phyloP scores from a whole-genome alignment of 2,329 filamentous ascomycete genomes.

The Trichoderma lentiforme region DNA sequence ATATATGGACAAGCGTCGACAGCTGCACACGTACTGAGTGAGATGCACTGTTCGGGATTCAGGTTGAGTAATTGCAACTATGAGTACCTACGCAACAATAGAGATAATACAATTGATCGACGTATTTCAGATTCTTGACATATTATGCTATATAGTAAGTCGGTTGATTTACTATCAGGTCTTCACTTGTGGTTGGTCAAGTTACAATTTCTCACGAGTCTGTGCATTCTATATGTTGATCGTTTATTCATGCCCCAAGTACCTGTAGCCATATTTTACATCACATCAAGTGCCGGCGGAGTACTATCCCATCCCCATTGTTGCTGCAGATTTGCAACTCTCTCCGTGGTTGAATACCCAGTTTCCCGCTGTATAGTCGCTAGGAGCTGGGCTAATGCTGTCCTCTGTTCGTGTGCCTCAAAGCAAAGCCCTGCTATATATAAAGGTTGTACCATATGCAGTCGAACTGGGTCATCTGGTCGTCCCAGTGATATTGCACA shows the following conservation, averaged over 20 bases:
- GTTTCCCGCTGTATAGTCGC: slow-evolving; percentile 12
- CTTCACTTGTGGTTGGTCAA: background rate
- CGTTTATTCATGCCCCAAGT: background rate
- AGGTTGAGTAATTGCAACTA: background rate
- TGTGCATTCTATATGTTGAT: background rate
- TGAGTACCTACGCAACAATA: background rate
- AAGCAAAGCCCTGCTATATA: slow-evolving; percentile 20
- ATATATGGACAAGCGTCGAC: background rate
- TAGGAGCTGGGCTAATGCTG: slow-evolving; percentile 11
- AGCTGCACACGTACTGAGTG: background rate
- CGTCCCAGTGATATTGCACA: slow-evolving; percentile 18
- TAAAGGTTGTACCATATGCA: slow-evolving; percentile 18
- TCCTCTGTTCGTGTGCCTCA: slow-evolving; percentile 14
- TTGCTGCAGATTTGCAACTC: background rate
- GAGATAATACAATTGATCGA: background rate
- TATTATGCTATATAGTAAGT: no score
- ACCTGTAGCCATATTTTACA: background rate
- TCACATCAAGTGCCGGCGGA: background rate
- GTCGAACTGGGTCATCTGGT: slow-evolving; percentile 9
- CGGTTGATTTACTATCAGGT: background rate
- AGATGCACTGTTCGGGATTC: background rate
- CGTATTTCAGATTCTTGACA: background rate
- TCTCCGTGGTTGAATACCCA: slow-evolving; percentile 15
- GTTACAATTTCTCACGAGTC: background rate
- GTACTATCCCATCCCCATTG: slow-evolving; percentile 9